Percentiles rank a stretch among this genome's conserved stretches.
Evolutionary conservation across 2,329 filamentous ascomycete species (phyloP).

Genomic region (Fusarium secorum): DNA sequence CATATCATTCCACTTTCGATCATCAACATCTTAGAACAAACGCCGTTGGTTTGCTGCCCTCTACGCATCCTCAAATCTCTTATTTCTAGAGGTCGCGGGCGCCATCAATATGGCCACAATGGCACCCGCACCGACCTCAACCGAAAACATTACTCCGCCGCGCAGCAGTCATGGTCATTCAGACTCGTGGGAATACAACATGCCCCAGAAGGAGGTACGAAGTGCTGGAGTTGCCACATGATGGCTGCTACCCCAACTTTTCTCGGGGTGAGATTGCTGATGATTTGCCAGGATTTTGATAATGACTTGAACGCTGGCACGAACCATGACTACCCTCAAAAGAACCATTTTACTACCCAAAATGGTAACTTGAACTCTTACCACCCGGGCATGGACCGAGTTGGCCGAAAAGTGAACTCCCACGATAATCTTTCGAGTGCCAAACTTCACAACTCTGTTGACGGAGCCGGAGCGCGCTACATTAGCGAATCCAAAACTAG

Average conservation of each 20-base stretch:
- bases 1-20: neutral
- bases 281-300: constrained; percentile 31
- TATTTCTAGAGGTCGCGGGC: constrained; percentile 42
- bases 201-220: constrained; percentile 51
- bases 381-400: constrained; percentile 40
- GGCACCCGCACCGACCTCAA: constrained; percentile 58
- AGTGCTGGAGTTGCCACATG: neutral
- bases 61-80: neutral
- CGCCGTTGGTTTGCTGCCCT: neutral
- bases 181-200: constrained; percentile 54
- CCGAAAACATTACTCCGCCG: constrained; percentile 58
- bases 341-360: constrained; percentile 26
- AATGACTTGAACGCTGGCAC: constrained; percentile 24
- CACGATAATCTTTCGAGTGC: constrained; percentile 44
- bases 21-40: neutral
- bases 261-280: constrained; percentile 20
- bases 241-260: neutral
- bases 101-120: constrained; percentile 59
- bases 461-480: constrained; percentile 36
- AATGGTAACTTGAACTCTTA: constrained; percentile 41
- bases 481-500: constrained; percentile 39
- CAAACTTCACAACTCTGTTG: constrained; percentile 37
- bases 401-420: constrained; percentile 49
- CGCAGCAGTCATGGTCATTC: constrained; percentile 59
- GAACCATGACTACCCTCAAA: constrained; percentile 32